These are phyloP conservation scores for Saccharomycopsis amapae DNA, from an alignment of 805 yeast genomes.

Conservation along the genomic window DNA sequence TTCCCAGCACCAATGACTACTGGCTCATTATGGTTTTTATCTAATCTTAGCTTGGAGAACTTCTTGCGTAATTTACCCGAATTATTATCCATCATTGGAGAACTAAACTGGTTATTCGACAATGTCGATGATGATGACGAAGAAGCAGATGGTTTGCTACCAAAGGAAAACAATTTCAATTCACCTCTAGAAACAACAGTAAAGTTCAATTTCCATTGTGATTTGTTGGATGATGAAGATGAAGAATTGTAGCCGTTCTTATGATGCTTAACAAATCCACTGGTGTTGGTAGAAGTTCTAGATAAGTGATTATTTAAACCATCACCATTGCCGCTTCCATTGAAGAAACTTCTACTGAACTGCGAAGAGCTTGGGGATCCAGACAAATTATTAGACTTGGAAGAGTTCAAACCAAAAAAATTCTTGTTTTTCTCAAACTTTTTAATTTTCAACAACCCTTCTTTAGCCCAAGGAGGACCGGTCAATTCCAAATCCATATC, in stretches of 20 bases:
- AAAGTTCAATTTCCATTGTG: slow-evolving; percentile 44
- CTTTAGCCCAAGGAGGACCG: slow-evolving; percentile 76
- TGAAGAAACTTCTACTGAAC: slow-evolving; percentile 12
- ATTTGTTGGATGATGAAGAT: slow-evolving; percentile 4
- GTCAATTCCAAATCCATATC: slow-evolving; percentile 56
- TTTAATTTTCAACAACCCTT: slow-evolving; percentile 47
- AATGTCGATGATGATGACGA: slow-evolving; percentile 9
- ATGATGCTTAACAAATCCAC: slow-evolving; percentile 25
- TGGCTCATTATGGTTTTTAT: slow-evolving; percentile 12
- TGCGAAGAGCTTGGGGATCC: slow-evolving; percentile 6
- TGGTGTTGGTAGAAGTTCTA: slow-evolving; percentile 16
- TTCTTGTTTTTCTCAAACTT: slow-evolving; percentile 17
- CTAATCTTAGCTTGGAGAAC: slow-evolving; percentile 18
- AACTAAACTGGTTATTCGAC: neutral
- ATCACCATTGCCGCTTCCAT: slow-evolving; percentile 5
- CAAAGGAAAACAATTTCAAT: slow-evolving; percentile 49
- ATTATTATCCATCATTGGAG: neutral
- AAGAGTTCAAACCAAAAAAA: slow-evolving; percentile 13
- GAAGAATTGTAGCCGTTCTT: slow-evolving; percentile 20
- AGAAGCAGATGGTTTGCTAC: slow-evolving; percentile 17
- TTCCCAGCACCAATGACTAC: slow-evolving; percentile 25
- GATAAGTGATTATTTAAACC: slow-evolving; percentile 1
- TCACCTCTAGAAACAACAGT: slow-evolving; percentile 67
- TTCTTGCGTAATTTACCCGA: slow-evolving; percentile 17
- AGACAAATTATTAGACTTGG: slow-evolving; percentile 3